Evolutionary conservation across 306 rosid species (phyloP), one percentile per base, ranked within the genome.

Genomic region (Castanea crenata): DNA sequence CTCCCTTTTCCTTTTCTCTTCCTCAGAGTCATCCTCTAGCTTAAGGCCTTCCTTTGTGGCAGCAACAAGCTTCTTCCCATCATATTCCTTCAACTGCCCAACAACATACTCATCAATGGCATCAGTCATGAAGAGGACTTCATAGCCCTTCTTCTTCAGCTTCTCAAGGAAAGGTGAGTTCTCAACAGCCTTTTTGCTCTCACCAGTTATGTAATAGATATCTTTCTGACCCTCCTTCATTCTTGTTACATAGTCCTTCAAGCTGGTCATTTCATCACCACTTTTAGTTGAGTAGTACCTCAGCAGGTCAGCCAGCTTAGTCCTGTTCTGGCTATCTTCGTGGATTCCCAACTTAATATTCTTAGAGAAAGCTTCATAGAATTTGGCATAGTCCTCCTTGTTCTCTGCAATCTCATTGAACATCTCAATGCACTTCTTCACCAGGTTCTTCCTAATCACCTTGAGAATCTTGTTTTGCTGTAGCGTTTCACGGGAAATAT

Each of bases 371-470:
- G 80, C 79, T 8, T 79, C 78, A 14, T 79, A 75, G 67, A 83
- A 83, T 44, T 75, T 79, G 31, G 69, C 23, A 56, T 63, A 83
- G 19, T 79, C 78, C 32, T 78, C 80, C 61, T 79, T 83, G 16
- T 79, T 72, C 38, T 74, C 79, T 0, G 62, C 69, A 41, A 80
- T 76, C 73, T 84, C 82, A 46, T 38, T 70, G 84, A 84, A 84
- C 81, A 76, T 44, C 18, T 80, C 84, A 6, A 84, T 77, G 74
- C 82, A 80, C 19, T 84, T 84, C 76, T 84, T 84, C 38, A 80
- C 87, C 73, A 80, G 31, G 61, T 80, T 72, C 79, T 84, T 84
- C 81, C 76, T 80, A 63, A 80, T 80, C 15, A 80, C 87, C 75
- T 76, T 64, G 34, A 80, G 81, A 64, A 80, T 80, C 84, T 80